phyloP scores from a whole-genome alignment of 2,329 filamentous ascomycete species.

The Penicillium sp. region DNA sequence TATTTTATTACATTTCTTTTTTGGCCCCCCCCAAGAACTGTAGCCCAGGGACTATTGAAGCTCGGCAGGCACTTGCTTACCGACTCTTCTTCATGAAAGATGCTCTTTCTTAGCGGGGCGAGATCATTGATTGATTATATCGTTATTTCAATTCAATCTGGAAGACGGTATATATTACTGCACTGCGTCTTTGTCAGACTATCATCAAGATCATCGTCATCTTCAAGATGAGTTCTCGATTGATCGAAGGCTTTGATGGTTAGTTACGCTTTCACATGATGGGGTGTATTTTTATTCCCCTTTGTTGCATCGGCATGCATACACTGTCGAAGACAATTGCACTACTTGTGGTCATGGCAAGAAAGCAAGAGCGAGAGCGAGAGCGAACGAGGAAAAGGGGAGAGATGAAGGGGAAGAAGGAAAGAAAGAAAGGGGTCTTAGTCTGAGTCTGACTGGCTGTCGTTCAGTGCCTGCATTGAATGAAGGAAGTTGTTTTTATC shows the following conservation, averaged over 20 bases:
- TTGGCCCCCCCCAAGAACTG: background rate
- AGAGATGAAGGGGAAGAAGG: too few species aligned
- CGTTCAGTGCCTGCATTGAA: background rate
- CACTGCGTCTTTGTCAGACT: background rate
- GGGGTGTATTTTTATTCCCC: too few species aligned
- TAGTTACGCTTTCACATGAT: too few species aligned
- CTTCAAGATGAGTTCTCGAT: too few species aligned
- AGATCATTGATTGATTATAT: background rate
- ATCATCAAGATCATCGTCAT: too few species aligned
- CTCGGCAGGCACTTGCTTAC: background rate
- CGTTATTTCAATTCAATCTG: background rate
- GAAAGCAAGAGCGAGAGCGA: background rate
- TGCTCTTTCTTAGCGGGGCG: background rate
- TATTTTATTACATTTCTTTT: background rate
- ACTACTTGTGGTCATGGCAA: background rate
- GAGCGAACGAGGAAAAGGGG: too few species aligned
- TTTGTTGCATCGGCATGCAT: too few species aligned
- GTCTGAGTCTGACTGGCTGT: background rate
- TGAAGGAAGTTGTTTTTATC: background rate
- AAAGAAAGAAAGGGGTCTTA: background rate
- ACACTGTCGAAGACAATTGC: too few species aligned
- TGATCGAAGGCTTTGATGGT: too few species aligned
- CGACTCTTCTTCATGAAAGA: background rate
- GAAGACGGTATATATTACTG: background rate
- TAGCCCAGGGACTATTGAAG: background rate